Base-by-base conservation (phyloP, 2,329 filamentous ascomycete genomes). In the Alternaria consortialis region DNA sequence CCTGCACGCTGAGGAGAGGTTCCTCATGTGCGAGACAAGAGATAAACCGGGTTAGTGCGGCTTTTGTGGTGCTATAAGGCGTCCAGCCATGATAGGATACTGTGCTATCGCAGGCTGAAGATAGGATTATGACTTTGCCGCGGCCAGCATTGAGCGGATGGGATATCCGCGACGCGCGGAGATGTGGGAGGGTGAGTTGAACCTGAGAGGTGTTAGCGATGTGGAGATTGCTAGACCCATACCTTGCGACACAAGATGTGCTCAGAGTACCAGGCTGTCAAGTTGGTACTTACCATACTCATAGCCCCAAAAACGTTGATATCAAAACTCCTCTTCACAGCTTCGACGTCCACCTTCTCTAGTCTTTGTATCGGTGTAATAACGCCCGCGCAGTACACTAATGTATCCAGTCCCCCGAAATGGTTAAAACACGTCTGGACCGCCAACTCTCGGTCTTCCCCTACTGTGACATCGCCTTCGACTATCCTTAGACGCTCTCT, bases 261-360 rank as follows among this genome's bases (percentile, higher is more conserved):
- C 25, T 20, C 43, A 42, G 9, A 20, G 25, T 40, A 6, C 43
- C 12, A 32, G 27, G 5, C 25, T 27, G 20, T 37, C 32, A 37
- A 50, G 32, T 6, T 27, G 8, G 8, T 27, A 37, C 60, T 5
- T 69, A 71, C 71, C 66, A 73, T 72, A 4, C 56, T 65, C 60
- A 72, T 69, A 4, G 66, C 64, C 9, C 70, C 71, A 36, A 74
- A 73, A 25, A 73, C 65, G 58, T 74, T 73, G 20, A 72, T 65
- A 36, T 68, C 70, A 50, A 66, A 73, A 9, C 64, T 59, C 37
- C 27, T 58, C 43, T 71, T 67, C 8, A 67, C 60, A 8, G 56
- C 64, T 12, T 65, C 62, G 0, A 73, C 55, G 40, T 71, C 53
- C 23, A 73, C 11, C 11, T 69, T 66, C 25, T 70, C 67, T 4